phyloP scores from a whole-genome alignment of 345 rosid genomes.

The Hirschfeldia incana region DNA sequence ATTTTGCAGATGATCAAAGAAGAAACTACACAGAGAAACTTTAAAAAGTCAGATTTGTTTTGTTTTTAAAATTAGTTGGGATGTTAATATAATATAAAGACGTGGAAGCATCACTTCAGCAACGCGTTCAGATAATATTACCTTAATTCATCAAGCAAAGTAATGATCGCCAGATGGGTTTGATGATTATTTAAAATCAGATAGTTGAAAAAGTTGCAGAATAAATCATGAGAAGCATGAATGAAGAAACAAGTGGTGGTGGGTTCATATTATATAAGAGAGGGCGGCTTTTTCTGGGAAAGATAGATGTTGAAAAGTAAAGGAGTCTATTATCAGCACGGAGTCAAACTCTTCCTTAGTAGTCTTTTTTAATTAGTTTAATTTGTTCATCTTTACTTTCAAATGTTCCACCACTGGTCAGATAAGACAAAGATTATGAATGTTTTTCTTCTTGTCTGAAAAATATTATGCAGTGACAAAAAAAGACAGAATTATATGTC shows the following conservation, averaged over 20 bases:
- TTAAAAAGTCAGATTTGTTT: constrained; percentile 16
- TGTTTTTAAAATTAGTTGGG: background rate
- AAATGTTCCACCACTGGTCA: constrained; percentile 10
- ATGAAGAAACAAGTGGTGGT: constrained; percentile 17
- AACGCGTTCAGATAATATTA: constrained; percentile 18
- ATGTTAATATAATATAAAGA: constrained; percentile 24
- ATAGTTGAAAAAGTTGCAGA: constrained; percentile 21
- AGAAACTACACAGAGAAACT: background rate
- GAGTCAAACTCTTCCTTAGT: constrained; percentile 13
- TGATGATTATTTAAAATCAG: constrained; percentile 1
- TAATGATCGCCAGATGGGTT: constrained; percentile 33
- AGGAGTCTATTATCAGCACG: constrained; percentile 11
- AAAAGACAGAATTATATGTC: constrained; percentile 3
- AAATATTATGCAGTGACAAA: background rate
- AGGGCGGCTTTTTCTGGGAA: constrained; percentile 14
- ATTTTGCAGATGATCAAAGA: constrained; percentile 13
- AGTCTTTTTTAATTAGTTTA: background rate
- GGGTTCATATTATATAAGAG: background rate
- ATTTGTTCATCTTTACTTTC: background rate
- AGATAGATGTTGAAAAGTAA: constrained; percentile 23
- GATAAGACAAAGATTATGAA: background rate
- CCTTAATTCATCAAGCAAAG: constrained; percentile 16
- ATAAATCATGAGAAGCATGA: constrained; percentile 36
- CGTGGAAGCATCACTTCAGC: constrained; percentile 44
- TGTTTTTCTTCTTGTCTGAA: background rate